Conservation (phyloP, 768 basidiomycete genomes). For the Hemileccinum impolitum region DNA sequence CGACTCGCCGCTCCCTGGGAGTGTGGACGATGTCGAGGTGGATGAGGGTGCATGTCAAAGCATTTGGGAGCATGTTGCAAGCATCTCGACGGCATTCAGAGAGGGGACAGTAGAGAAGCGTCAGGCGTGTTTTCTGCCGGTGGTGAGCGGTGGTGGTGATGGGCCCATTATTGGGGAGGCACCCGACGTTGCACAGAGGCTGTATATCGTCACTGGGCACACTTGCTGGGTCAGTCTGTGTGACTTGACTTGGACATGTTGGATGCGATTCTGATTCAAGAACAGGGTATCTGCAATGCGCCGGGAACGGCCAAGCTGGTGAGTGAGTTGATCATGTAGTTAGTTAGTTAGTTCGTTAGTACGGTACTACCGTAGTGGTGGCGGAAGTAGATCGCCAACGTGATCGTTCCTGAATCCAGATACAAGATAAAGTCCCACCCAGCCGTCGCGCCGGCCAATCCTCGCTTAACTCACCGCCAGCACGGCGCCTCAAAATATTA, state of each 20-base stretch:
- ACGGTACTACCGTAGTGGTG: too few relatives aligned
- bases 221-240: conserved; percentile 71
- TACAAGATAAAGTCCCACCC: not conserved
- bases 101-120: conserved; percentile 49
- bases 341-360: too few relatives aligned
- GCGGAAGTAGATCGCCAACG: conserved; percentile 20
- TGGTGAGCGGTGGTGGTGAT: conserved; percentile 48
- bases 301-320: conserved; percentile 80
- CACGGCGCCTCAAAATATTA: too few relatives aligned
- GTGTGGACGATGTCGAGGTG: conserved; percentile 69
- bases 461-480: too few relatives aligned
- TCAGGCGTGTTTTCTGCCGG: conserved; percentile 80
- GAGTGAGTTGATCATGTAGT: too few relatives aligned
- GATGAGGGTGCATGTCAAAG: conserved; percentile 54
- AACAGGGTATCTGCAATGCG: conserved; percentile 74
- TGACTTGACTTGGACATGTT: too few relatives aligned
- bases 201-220: conserved; percentile 75
- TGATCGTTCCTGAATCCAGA: conserved; percentile 15
- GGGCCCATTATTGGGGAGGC: too few relatives aligned
- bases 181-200: too few relatives aligned
- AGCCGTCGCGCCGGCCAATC: too few relatives aligned
- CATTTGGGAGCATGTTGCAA: conserved; percentile 53
- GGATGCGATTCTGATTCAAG: too few relatives aligned
- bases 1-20: conserved; percentile 60
- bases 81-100: conserved; percentile 56